These are phyloP conservation scores for Colletotrichum sp. DNA, from an alignment of 2,329 filamentous ascomycete species.

Conservation along the genomic window DNA sequence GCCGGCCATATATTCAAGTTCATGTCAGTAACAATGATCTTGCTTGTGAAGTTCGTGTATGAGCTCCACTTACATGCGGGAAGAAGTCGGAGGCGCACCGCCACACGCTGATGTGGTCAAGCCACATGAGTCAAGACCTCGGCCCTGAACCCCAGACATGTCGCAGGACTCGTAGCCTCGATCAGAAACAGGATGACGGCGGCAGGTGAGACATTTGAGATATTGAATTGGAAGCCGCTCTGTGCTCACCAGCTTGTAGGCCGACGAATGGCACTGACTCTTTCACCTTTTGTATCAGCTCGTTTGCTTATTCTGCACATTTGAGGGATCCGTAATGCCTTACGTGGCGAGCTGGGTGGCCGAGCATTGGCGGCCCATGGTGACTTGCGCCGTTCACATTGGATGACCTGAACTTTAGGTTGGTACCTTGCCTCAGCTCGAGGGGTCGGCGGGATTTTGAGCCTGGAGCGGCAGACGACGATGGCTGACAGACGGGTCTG, in stretches of 20 bases:
- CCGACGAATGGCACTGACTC: not conserved
- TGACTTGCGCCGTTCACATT: not conserved
- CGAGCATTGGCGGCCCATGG: not conserved
- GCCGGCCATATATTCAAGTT: not conserved
- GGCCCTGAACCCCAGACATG: not conserved
- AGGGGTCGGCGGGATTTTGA: not conserved
- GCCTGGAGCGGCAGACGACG: not conserved
- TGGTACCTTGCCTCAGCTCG: slow-evolving; percentile 8
- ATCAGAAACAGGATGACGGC: not conserved
- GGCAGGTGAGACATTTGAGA: not conserved
- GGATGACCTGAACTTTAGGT: slow-evolving; percentile 14
- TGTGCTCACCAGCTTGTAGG: not conserved
- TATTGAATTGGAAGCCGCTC: not conserved
- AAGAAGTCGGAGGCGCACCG: not conserved
- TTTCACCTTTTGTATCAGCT: not conserved
- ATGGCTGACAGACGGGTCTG: not conserved
- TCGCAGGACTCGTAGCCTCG: not conserved
- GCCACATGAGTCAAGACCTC: not conserved
- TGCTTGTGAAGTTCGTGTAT: not conserved
- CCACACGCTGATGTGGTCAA: not conserved
- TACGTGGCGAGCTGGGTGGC: not conserved
- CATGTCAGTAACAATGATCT: not conserved
- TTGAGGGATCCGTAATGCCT: not conserved
- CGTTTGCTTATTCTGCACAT: not conserved
- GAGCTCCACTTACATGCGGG: not conserved